Evolutionary conservation across 2,329 filamentous ascomycete species (phyloP).

Genomic region (Cladosporium phlei): DNA sequence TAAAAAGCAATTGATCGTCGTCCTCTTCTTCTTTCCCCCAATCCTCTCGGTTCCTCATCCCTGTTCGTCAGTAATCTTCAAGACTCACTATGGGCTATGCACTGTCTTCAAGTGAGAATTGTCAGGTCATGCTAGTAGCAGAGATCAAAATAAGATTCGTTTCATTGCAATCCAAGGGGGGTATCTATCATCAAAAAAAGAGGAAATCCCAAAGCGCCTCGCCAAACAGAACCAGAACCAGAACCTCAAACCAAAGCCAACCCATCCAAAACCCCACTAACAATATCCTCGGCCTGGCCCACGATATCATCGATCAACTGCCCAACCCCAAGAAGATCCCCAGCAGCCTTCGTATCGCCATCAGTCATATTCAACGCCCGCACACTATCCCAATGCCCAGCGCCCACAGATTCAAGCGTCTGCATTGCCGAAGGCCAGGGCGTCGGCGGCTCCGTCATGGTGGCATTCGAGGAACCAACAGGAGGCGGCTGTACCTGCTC

Average conservation of each 20-base stretch:
- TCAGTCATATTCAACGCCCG: constrained; percentile 23
- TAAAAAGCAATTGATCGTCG: too few species aligned
- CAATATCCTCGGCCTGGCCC: constrained; percentile 6
- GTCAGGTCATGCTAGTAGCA: too few species aligned
- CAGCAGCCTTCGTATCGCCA: constrained; percentile 17
- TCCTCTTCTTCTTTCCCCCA: too few species aligned
- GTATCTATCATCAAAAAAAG: not conserved
- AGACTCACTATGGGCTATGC: too few species aligned
- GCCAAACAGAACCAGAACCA: not conserved
- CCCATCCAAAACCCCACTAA: not conserved
- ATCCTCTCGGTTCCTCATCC: too few species aligned
- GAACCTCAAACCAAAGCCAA: not conserved
- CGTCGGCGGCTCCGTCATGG: constrained; percentile 15
- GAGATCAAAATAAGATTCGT: too few species aligned
- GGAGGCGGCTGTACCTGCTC: not conserved
- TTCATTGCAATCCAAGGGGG: too few species aligned
- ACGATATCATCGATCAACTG: constrained; percentile 7
- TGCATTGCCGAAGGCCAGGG: constrained; percentile 21
- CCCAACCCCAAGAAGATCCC: constrained; percentile 14
- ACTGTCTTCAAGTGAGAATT: too few species aligned
- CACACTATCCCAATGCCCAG: constrained; percentile 17
- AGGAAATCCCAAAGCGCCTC: not conserved
- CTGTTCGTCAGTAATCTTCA: too few species aligned
- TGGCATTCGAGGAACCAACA: not conserved
- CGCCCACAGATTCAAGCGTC: constrained; percentile 17